phyloP scores from a whole-genome alignment of 352 stramenopile genomes.

The Phytophthora lateralis region DNA sequence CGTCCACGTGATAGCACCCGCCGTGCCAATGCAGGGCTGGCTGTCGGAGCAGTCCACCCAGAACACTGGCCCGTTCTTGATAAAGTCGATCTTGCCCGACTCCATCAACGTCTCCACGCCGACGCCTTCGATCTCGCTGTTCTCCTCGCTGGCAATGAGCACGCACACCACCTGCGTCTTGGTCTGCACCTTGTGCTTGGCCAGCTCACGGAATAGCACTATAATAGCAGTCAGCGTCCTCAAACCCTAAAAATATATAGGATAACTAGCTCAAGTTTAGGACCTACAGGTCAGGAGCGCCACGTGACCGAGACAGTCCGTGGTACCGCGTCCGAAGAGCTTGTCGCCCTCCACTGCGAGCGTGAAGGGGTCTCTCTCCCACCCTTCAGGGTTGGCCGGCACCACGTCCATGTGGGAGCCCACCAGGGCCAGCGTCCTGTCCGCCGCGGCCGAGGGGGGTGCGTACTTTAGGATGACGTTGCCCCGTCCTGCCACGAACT shows the following conservation, averaged over 20 bases:
- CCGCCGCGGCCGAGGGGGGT: slow-evolving; percentile 40
- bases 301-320: slow-evolving; percentile 93
- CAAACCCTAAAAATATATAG: slow-evolving; percentile 4
- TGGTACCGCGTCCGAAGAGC: slow-evolving; percentile 92
- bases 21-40: slow-evolving; percentile 92
- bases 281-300: slow-evolving; percentile 85
- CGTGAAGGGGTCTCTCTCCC: slow-evolving; percentile 89
- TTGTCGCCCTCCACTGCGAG: slow-evolving; percentile 91
- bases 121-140: slow-evolving; percentile 81
- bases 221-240: background rate
- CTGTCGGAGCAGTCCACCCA: slow-evolving; percentile 94
- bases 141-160: slow-evolving; percentile 91
- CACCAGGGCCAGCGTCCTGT: slow-evolving; percentile 88
- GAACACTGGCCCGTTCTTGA: slow-evolving; percentile 92
- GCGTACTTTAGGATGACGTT: slow-evolving; percentile 94
- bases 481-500: slow-evolving; percentile 84
- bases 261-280: slow-evolving; percentile 3
- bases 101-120: slow-evolving; percentile 91
- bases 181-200: slow-evolving; percentile 73
- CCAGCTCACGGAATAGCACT: slow-evolving; percentile 74
- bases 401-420: slow-evolving; percentile 93
- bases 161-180: slow-evolving; percentile 86
- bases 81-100: slow-evolving; percentile 89
- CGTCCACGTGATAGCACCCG: slow-evolving; percentile 87
- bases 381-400: slow-evolving; percentile 91